Conservation (phyloP, 75 land plant genomes). For the Pinus taeda region DNA sequence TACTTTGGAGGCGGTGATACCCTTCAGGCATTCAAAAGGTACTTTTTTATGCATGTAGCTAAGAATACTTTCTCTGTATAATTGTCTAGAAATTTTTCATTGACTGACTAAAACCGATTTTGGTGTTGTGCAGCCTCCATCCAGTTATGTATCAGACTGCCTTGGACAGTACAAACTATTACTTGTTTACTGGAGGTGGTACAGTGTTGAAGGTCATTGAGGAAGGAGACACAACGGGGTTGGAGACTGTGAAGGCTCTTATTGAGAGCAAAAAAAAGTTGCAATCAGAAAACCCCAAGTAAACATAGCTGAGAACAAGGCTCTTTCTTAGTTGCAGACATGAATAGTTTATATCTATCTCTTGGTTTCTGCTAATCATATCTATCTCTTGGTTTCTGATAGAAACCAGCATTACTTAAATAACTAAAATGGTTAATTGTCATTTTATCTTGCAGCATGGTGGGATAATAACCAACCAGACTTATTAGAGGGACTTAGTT, state of each 20-base stretch:
- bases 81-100: no score
- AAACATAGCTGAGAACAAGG: no score
- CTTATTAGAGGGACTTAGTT: no score
- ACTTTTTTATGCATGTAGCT: not conserved
- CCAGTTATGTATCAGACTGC: constrained; percentile 41
- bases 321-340: no score
- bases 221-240: constrained; percentile 36
- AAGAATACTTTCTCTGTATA: no score
- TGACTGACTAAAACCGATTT: not conserved
- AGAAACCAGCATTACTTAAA: no score
- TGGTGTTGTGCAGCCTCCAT: constrained; percentile 29
- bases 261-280: constrained; percentile 18
- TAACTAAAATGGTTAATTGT: no score
- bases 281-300: not conserved
- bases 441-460: no score
- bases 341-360: no score
- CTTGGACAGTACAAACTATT: constrained; percentile 39
- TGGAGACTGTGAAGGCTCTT: constrained; percentile 46
- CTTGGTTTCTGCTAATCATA: no score
- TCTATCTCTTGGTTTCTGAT: no score
- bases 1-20: constrained; percentile 58
- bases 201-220: constrained; percentile 51
- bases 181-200: constrained; percentile 52
- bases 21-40: constrained; percentile 58
- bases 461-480: no score